Evolutionary conservation across 495 filamentous ascomycete species (phyloP).

Genomic region (Hypoxylon crocopeplum): DNA sequence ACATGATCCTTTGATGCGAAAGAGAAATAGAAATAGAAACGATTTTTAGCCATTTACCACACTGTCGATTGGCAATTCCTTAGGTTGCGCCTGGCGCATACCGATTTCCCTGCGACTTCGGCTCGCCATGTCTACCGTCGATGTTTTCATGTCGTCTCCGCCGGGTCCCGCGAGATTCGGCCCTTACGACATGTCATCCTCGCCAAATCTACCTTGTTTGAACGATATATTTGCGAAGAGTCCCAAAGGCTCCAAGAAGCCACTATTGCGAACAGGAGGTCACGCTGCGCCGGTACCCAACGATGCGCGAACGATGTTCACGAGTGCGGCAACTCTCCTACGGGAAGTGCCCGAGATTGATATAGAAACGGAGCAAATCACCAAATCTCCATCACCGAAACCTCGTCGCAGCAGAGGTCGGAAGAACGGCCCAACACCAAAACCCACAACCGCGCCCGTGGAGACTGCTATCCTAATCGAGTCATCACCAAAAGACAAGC

Average conservation of each 20-base stretch:
- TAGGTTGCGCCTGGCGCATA: slow-evolving; percentile 53
- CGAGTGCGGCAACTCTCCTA: slow-evolving; percentile 50
- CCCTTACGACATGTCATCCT: slow-evolving; percentile 49
- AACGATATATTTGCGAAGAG: slow-evolving; percentile 47
- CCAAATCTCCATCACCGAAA: slow-evolving; percentile 32
- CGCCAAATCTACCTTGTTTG: slow-evolving; percentile 53
- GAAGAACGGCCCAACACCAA: slow-evolving; percentile 7
- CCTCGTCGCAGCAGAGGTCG: slow-evolving; percentile 25
- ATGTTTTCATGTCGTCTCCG: slow-evolving; percentile 49
- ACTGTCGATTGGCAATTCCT: slow-evolving; percentile 34
- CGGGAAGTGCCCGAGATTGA: slow-evolving; percentile 40
- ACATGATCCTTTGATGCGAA: too few relatives aligned
- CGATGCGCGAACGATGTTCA: slow-evolving; percentile 44
- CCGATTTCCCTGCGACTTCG: slow-evolving; percentile 16
- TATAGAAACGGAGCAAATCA: slow-evolving; percentile 37
- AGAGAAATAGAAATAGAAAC: too few relatives aligned
- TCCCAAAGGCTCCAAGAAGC: slow-evolving; percentile 36
- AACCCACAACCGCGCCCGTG: not conserved
- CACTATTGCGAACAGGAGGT: slow-evolving; percentile 43
- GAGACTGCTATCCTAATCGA: slow-evolving; percentile 25
- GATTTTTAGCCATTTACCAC: slow-evolving; percentile 6
- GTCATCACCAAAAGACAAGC: slow-evolving; percentile 41
- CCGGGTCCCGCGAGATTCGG: slow-evolving; percentile 31
- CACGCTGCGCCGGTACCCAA: slow-evolving; percentile 43
- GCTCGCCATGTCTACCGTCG: slow-evolving; percentile 46